phyloP scores from a whole-genome alignment of 2,329 filamentous ascomycete genomes.

The Microdochium paspali region DNA sequence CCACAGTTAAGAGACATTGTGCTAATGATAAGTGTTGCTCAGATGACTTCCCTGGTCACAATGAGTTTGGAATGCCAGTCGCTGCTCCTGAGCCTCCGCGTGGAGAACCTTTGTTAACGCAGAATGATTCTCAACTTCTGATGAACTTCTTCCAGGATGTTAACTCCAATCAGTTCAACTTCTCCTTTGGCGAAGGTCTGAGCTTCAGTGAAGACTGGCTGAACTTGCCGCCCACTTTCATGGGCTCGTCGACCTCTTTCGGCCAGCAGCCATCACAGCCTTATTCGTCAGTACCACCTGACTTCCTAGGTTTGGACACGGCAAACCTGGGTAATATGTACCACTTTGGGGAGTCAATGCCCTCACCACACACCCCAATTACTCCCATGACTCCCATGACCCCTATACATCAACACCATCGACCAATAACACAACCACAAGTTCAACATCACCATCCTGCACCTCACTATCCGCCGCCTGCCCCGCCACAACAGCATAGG shows the following conservation, averaged over 20 bases:
- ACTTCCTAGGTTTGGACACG: slow-evolving; percentile 9
- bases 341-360: slow-evolving; percentile 14
- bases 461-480: slow-evolving; percentile 7
- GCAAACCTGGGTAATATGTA: slow-evolving; percentile 16
- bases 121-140: slow-evolving; percentile 49
- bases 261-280: slow-evolving; percentile 37
- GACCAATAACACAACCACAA: slow-evolving; percentile 1
- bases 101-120: slow-evolving; percentile 56
- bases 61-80: slow-evolving; percentile 23
- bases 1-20: slow-evolving; percentile 3
- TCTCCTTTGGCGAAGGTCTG: slow-evolving; percentile 41
- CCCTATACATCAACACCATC: slow-evolving; percentile 8
- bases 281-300: slow-evolving; percentile 14
- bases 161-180: slow-evolving; percentile 37
- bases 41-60: slow-evolving; percentile 37
- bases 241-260: slow-evolving; percentile 56
- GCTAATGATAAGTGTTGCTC: slow-evolving; percentile 21
- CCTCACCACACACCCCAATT: slow-evolving; percentile 17
- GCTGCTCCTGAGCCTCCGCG: slow-evolving; percentile 53
- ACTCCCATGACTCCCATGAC: slow-evolving; percentile 9
- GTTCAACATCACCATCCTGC: slow-evolving; percentile 9
- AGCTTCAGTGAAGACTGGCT: slow-evolving; percentile 42
- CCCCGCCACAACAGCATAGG: slow-evolving; percentile 4
- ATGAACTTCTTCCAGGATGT: slow-evolving; percentile 48
- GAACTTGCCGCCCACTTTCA: slow-evolving; percentile 53